These are phyloP conservation scores for Boletus reticuloceps DNA, from an alignment of 768 basidiomycete species.

Conservation along the genomic window DNA sequence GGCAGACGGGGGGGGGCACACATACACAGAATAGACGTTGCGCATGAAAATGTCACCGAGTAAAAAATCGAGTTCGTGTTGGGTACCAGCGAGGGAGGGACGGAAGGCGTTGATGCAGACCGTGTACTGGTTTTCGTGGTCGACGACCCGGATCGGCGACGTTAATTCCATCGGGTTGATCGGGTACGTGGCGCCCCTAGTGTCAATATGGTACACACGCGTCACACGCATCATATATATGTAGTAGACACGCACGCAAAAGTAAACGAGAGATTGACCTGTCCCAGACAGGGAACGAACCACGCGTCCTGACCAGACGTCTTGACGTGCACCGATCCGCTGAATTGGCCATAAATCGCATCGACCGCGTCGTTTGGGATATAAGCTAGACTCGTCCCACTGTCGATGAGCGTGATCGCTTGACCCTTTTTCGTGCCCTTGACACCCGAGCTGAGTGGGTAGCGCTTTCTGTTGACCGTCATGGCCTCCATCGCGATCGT, in stretches of 20 bases:
- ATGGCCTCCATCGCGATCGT: constrained; percentile 41
- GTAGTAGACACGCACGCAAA: constrained; percentile 5
- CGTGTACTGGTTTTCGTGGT: constrained; percentile 33
- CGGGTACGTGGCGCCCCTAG: constrained; percentile 31
- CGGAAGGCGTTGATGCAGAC: constrained; percentile 39
- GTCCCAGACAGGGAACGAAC: constrained; percentile 35
- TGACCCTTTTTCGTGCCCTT: constrained; percentile 29
- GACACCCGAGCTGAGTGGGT: constrained; percentile 31
- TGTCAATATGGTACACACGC: too few species aligned
- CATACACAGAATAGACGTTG: constrained; percentile 45
- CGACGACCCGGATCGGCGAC: constrained; percentile 25
- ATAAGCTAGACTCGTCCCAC: constrained; percentile 40
- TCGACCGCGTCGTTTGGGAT: constrained; percentile 34
- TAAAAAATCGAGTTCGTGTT: constrained; percentile 36
- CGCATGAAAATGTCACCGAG: constrained; percentile 46
- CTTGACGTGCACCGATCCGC: constrained; percentile 35
- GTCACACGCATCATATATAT: too few species aligned
- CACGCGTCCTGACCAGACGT: constrained; percentile 31
- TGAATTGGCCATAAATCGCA: constrained; percentile 39
- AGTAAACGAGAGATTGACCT: constrained; percentile 29
- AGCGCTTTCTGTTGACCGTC: constrained; percentile 29
- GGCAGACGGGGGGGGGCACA: not conserved
- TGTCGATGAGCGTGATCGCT: constrained; percentile 41
- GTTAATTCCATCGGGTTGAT: constrained; percentile 47
- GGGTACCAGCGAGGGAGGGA: constrained; percentile 23